Percentiles rank a stretch among this genome's conserved stretches.
phyloP scores from a whole-genome alignment of 1,284 basidiomycete species.

The Phellopilus nigrolimitatus region DNA sequence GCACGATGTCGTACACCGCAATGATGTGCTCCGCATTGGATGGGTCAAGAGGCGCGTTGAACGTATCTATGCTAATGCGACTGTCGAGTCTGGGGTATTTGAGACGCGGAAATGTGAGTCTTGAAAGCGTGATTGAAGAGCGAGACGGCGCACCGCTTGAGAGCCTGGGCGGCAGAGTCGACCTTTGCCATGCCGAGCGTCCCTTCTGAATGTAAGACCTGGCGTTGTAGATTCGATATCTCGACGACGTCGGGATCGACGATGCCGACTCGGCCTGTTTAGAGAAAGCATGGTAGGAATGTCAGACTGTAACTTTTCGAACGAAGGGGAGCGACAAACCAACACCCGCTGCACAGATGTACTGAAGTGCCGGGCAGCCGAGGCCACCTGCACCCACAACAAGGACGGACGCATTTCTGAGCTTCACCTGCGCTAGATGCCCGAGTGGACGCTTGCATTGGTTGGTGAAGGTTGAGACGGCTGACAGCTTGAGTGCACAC shows the following conservation, averaged over 20 bases:
- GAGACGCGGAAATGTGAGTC: slow-evolving; percentile 6
- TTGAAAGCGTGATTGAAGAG: slow-evolving; percentile 6
- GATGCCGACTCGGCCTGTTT: slow-evolving; percentile 74
- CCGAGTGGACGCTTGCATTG: too few species aligned
- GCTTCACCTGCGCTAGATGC: slow-evolving; percentile 87
- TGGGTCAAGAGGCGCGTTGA: slow-evolving; percentile 50
- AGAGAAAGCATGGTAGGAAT: slow-evolving; percentile 5
- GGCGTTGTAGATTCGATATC: slow-evolving; percentile 89
- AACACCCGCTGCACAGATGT: slow-evolving; percentile 88
- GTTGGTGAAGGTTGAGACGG: too few species aligned
- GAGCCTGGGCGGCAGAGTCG: slow-evolving; percentile 68
- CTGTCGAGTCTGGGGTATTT: slow-evolving; percentile 77
- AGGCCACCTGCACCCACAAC: slow-evolving; percentile 96
- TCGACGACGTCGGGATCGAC: slow-evolving; percentile 92
- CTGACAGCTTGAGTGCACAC: too few species aligned
- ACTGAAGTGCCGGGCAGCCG: slow-evolving; percentile 93
- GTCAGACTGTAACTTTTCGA: neutral
- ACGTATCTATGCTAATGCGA: slow-evolving; percentile 47
- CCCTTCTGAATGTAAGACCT: slow-evolving; percentile 83
- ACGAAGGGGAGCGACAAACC: slow-evolving; percentile 47
- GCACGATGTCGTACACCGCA: slow-evolving; percentile 64
- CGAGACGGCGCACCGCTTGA: slow-evolving; percentile 54
- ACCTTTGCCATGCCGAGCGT: slow-evolving; percentile 84
- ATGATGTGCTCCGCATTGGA: slow-evolving; percentile 63
- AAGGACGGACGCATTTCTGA: slow-evolving; percentile 72